Conservation (phyloP, 2,329 filamentous ascomycete species). For the Aspergillus sp. region DNA sequence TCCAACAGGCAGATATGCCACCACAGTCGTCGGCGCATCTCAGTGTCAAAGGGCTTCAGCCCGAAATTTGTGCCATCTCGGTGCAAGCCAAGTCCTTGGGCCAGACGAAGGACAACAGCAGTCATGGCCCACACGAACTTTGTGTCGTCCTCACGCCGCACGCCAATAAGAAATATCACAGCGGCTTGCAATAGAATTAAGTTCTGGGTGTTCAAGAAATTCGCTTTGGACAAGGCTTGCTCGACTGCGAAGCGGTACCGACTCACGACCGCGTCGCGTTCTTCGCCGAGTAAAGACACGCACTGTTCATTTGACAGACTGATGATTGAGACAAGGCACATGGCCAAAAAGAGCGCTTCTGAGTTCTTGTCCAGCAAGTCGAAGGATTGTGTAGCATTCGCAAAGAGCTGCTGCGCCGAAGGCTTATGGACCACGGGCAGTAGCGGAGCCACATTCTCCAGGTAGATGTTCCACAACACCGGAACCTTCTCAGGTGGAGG, state of each 20-base stretch:
- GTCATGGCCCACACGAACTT: slow-evolving; percentile 46
- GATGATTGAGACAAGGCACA: slow-evolving; percentile 59
- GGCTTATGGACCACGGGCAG: slow-evolving; percentile 61
- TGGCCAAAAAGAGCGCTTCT: slow-evolving; percentile 60
- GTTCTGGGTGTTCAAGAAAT: slow-evolving; percentile 63
- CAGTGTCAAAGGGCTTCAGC: slow-evolving; percentile 49
- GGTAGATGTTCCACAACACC: slow-evolving; percentile 58
- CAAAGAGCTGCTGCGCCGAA: slow-evolving; percentile 51
- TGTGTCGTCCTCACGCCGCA: slow-evolving; percentile 40
- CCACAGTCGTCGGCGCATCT: slow-evolving; percentile 54
- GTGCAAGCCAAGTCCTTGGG: slow-evolving; percentile 49
- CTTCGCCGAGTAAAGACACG: slow-evolving; percentile 49
- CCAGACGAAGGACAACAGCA: slow-evolving; percentile 42
- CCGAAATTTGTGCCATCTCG: slow-evolving; percentile 51
- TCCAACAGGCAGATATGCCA: slow-evolving; percentile 51
- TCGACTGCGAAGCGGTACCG: slow-evolving; percentile 64
- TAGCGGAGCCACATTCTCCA: slow-evolving; percentile 61
- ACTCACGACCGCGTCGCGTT: slow-evolving; percentile 48
- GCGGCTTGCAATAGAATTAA: slow-evolving; percentile 62
- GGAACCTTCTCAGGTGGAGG: slow-evolving; percentile 52
- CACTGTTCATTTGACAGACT: slow-evolving; percentile 43
- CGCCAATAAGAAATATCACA: slow-evolving; percentile 58
- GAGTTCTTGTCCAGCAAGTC: slow-evolving; percentile 51
- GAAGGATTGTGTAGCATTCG: slow-evolving; percentile 50
- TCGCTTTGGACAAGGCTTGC: slow-evolving; percentile 62